Conservation (phyloP, 805 yeast genomes). For the Ogataea nitratoaversa region DNA sequence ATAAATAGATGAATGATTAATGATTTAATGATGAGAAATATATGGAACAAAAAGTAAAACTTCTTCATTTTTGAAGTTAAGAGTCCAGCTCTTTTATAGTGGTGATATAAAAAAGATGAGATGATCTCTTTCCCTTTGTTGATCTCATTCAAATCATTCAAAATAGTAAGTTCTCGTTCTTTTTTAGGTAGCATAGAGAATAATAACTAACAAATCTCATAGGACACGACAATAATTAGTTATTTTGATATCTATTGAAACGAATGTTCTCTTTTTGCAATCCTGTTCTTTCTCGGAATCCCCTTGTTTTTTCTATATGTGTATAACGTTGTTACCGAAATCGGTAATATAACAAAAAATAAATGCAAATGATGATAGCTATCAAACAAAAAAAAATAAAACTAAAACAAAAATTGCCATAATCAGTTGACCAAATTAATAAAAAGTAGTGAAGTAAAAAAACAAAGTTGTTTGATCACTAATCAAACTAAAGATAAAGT, state of each 20-base stretch:
- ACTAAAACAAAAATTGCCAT: background rate
- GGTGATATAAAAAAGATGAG: background rate
- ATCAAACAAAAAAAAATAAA: background rate
- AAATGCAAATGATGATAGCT: background rate
- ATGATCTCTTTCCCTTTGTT: background rate
- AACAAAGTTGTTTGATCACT: too few relatives aligned
- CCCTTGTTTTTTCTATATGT: background rate
- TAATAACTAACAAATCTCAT: too few relatives aligned
- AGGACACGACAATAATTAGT: too few relatives aligned
- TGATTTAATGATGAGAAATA: too few relatives aligned
- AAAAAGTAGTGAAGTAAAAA: background rate
- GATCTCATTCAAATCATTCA: background rate
- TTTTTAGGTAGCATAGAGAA: too few relatives aligned
- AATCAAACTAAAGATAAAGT: too few relatives aligned
- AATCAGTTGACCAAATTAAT: background rate
- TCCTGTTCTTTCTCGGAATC: background rate
- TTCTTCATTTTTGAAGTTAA: background rate
- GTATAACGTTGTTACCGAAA: background rate
- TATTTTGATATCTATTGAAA: too few relatives aligned
- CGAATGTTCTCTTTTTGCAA: background rate
- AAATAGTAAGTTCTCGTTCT: too few relatives aligned
- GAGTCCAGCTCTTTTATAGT: slow-evolving; percentile 1
- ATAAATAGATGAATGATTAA: background rate
- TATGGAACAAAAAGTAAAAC: too few relatives aligned
- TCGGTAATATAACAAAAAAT: background rate